Conservation (phyloP, 306 rosid genomes). For the Hylodesmum podocarpum region DNA sequence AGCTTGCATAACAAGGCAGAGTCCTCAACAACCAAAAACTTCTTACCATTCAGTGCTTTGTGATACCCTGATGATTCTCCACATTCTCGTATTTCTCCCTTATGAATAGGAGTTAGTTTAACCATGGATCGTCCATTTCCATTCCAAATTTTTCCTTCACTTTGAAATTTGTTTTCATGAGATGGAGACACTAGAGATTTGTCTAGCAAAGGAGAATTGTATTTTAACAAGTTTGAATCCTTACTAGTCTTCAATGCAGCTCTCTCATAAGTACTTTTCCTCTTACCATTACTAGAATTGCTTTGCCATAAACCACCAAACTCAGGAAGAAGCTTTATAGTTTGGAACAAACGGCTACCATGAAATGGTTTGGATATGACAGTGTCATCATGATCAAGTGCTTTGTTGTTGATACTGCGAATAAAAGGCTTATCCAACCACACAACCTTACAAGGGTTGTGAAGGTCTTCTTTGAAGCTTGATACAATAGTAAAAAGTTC, state of each 20-base stretch:
- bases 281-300: not conserved
- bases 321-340: constrained; percentile 67
- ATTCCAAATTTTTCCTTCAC: not conserved
- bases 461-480: constrained; percentile 29
- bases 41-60: constrained; percentile 55
- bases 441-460: constrained; percentile 50
- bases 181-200: not conserved
- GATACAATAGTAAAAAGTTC: constrained; percentile 25
- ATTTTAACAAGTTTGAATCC: constrained; percentile 12
- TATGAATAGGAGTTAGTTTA: not conserved
- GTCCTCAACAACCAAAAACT: constrained; percentile 69
- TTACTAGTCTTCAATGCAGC: not conserved
- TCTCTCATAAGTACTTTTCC: not conserved
- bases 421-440: constrained; percentile 59
- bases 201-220: not conserved
- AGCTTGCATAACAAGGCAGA: constrained; percentile 22
- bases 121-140: constrained; percentile 1
- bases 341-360: constrained; percentile 52
- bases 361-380: constrained; percentile 62
- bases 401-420: not conserved
- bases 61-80: not conserved
- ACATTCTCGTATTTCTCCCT: constrained; percentile 37
- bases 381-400: constrained; percentile 42
- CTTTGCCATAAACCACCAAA: constrained; percentile 45
- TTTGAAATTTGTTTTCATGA: not conserved